phyloP scores from a whole-genome alignment of 2,329 filamentous ascomycete genomes.

The Fusarium coffeatum region DNA sequence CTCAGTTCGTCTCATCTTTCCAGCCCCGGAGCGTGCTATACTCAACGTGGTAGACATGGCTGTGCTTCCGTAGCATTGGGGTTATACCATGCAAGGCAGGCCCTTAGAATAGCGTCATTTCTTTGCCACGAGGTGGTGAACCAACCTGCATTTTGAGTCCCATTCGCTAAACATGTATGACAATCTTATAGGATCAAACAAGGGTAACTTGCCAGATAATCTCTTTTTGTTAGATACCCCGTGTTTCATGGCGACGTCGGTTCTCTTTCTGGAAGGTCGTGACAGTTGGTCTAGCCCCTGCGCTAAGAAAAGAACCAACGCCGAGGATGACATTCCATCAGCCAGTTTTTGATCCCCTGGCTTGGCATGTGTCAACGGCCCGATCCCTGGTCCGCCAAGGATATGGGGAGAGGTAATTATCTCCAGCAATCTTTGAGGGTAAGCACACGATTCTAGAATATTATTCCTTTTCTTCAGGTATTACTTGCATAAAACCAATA shows the following conservation, averaged over 20 bases:
- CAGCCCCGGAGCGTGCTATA: background rate
- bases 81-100: background rate
- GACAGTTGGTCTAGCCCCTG: conserved; percentile 8
- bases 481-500: background rate
- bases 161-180: background rate
- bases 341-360: background rate
- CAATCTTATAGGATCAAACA: background rate
- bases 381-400: conserved; percentile 1
- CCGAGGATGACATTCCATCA: background rate
- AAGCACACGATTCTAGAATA: background rate
- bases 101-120: conserved; percentile 1
- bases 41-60: background rate
- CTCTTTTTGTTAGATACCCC: conserved; percentile 6
- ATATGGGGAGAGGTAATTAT: background rate
- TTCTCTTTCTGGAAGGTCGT: conserved; percentile 25
- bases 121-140: background rate
- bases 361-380: conserved; percentile 23
- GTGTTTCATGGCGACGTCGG: conserved; percentile 7
- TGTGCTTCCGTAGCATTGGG: conserved; percentile 15
- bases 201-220: background rate
- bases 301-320: background rate
- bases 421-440: background rate
- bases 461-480: background rate
- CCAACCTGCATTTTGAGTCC: background rate
- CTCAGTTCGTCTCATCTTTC: conserved; percentile 11